Evolutionary conservation across 1,284 basidiomycete species (phyloP), one percentile per base, ranked within the genome.

Genomic region (Tilletia setariae): DNA sequence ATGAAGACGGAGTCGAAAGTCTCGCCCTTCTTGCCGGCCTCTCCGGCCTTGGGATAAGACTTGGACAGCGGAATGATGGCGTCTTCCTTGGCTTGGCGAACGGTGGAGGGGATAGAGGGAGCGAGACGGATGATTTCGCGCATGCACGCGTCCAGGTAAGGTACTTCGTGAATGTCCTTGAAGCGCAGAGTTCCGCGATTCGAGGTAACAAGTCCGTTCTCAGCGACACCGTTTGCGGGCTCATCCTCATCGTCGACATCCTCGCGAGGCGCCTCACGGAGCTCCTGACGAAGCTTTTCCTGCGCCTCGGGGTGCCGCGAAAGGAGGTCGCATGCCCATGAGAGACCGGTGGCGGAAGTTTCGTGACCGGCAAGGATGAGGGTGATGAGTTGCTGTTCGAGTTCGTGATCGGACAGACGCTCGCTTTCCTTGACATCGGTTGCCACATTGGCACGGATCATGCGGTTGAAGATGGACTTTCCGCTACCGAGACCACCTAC

Each of bases 341-440:
- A 90, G 63, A 92, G 84, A 11, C 89, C 86, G 32, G 92, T 87
- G 1, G 90, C 90, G 13, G 90, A 90, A 0, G 92, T 92, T 77
- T 93, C 91, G 30, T 90, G 90, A 13, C 91, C 91, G 16, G 90
- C 91, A n/a, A 87, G 86, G 62, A 92, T 86, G 79, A 92, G 90
- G 0, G 90, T 92, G 8, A 89, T 88, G 71, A 92, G 90, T 80
- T 92, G 90, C 68, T 87, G 89, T 30, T 89, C 83, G 2, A 90
- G 87, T 76, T 92, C 90, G 16, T 85, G 84, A 53, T 88, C 86
- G 8, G 87, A 86, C 85, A 92, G 86, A 25, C 85, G 84, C 77
- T 90, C 87, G 0, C 84, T 84, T 1, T 62, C 43, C 2, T 53
- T 25, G 3, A 82, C 70, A 65, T 78, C 80, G 16, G 66, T 69